Evolutionary conservation across 1,284 basidiomycete species (phyloP).

Genomic region (Ganoderma boninense): DNA sequence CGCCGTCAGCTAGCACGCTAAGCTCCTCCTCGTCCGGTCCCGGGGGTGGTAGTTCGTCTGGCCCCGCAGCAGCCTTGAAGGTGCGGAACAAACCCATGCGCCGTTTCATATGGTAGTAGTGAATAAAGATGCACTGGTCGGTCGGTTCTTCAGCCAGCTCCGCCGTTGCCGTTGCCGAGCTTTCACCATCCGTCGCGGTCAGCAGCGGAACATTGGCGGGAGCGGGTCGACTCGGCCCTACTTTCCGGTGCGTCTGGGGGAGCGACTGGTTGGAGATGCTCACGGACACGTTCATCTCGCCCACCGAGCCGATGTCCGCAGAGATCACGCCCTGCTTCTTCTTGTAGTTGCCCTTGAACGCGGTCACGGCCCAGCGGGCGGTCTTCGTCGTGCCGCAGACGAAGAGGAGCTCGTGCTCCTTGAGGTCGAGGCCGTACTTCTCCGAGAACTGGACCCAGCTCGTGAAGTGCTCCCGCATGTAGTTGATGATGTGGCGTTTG

Average conservation of each 20-base stretch:
- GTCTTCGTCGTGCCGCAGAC: slow-evolving; percentile 38
- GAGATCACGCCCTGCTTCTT: slow-evolving; percentile 4
- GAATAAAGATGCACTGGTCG: slow-evolving; percentile 36
- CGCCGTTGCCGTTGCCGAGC: background rate
- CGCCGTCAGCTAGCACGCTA: background rate
- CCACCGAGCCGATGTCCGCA: slow-evolving; percentile 7
- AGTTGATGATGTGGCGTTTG: slow-evolving; percentile 24
- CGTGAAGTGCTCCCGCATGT: slow-evolving; percentile 27
- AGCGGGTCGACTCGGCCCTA: slow-evolving; percentile 2
- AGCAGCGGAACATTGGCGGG: background rate
- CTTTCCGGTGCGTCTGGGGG: background rate
- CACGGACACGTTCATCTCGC: slow-evolving; percentile 3
- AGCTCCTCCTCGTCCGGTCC: background rate
- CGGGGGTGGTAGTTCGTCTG: slow-evolving; percentile 19
- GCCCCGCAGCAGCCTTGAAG: slow-evolving; percentile 31
- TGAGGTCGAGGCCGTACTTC: slow-evolving; percentile 19
- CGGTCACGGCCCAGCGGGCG: slow-evolving; percentile 30
- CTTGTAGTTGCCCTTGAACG: slow-evolving; percentile 16
- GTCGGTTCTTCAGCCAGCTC: background rate
- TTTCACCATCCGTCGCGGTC: background rate
- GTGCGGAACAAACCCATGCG: slow-evolving; percentile 16
- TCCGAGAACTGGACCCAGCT: slow-evolving; percentile 33
- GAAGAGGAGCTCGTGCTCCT: slow-evolving; percentile 33
- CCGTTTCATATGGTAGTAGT: slow-evolving; percentile 36
- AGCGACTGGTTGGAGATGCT: slow-evolving; percentile 11